A percentile compares a stretch with the other conserved stretches of the same genome.
Evolutionary conservation across 345 rosid species (phyloP).

Genomic region (Eucalyptus brandiana): DNA sequence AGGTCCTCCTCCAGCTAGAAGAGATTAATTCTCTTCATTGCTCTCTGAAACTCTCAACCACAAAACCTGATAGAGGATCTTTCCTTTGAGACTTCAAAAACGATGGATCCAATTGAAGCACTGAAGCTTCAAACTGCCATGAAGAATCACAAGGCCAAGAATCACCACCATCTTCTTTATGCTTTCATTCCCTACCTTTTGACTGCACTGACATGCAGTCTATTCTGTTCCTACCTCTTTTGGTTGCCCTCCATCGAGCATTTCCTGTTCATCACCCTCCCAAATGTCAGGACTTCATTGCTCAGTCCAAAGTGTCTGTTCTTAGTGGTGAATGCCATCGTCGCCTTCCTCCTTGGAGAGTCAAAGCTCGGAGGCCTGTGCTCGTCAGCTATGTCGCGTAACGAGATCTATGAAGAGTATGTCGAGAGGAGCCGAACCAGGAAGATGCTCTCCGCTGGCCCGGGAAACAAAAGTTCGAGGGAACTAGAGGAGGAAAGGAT

Average conservation of each 20-base stretch:
- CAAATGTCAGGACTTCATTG: conserved; percentile 4
- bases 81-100: background rate
- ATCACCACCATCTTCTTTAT: background rate
- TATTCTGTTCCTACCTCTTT: conserved; percentile 1
- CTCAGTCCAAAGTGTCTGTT: conserved; percentile 34
- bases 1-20: background rate
- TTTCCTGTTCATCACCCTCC: conserved; percentile 5
- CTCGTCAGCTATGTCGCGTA: background rate
- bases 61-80: background rate
- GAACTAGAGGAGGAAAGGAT: background rate
- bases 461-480: background rate
- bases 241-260: conserved; percentile 13
- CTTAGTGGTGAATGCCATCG: conserved; percentile 34
- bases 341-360: conserved; percentile 39
- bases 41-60: background rate
- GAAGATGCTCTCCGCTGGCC: background rate
- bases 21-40: background rate
- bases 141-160: conserved; percentile 7
- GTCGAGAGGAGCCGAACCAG: conserved; percentile 6
- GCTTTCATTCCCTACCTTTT: conserved; percentile 4
- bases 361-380: conserved; percentile 5
- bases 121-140: background rate
- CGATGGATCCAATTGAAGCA: background rate
- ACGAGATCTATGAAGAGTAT: conserved; percentile 33
- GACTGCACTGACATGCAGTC: conserved; percentile 7